Conservation (phyloP, 179 eudicot species). For the Beta lomatogona region DNA sequence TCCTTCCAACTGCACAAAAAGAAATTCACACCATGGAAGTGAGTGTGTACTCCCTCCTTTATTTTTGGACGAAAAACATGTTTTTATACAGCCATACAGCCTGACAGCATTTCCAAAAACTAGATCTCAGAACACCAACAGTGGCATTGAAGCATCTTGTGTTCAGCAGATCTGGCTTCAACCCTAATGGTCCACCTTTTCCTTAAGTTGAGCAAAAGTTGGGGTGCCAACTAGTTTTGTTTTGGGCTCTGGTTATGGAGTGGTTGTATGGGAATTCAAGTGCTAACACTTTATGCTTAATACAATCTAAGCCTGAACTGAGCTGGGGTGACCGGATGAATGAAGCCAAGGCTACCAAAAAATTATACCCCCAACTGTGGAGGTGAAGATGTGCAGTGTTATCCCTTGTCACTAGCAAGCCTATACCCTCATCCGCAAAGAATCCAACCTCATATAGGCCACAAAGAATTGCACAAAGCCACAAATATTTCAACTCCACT, state of each 20-base stretch:
- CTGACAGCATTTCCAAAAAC: neutral
- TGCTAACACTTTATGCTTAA: neutral
- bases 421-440: too few relatives aligned
- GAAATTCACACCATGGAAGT: neutral
- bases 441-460: neutral
- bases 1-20: constrained; percentile 58
- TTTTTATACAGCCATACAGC: neutral
- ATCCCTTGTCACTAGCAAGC: neutral
- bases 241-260: neutral
- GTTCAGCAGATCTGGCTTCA: neutral
- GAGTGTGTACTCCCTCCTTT: neutral
- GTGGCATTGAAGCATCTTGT: neutral
- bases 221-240: neutral
- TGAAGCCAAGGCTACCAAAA: neutral
- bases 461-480: neutral
- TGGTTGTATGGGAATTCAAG: neutral
- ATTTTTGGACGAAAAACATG: neutral
- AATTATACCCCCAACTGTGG: neutral
- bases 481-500: neutral
- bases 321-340: too few relatives aligned
- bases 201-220: neutral
- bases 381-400: neutral
- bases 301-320: neutral
- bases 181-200: neutral
- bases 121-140: neutral